Evolutionary conservation across 2,329 filamentous ascomycete genomes (phyloP).

Genomic region (Ilyonectria sp.): DNA sequence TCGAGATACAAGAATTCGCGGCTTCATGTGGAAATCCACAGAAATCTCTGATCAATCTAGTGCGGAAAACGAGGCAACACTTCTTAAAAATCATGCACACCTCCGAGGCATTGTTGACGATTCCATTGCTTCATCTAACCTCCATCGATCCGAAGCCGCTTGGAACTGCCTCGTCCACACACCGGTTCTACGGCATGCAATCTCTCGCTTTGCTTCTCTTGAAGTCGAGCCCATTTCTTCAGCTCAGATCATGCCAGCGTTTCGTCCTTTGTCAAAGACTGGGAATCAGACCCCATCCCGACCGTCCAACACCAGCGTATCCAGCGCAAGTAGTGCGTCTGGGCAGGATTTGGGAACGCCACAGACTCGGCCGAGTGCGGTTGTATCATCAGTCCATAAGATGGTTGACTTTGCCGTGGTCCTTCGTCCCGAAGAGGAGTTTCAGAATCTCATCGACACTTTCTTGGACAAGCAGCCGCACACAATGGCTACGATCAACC

Average conservation of each 20-base stretch:
- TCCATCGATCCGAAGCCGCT: conserved; percentile 19
- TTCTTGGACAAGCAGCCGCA: no score
- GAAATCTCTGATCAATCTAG: not conserved
- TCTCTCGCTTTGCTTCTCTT: conserved; percentile 8
- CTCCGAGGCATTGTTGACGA: conserved; percentile 21
- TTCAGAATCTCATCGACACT: not conserved
- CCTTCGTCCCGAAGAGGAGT: conserved; percentile 1
- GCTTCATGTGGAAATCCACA: conserved; percentile 8
- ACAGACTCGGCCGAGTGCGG: not conserved
- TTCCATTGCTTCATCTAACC: conserved; percentile 18
- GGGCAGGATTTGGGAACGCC: not conserved
- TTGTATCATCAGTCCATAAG: not conserved
- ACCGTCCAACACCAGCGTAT: not conserved
- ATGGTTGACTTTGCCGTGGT: not conserved
- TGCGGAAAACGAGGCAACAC: not conserved
- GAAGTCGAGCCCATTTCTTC: conserved; percentile 22
- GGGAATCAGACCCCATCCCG: no score
- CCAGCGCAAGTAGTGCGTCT: conserved; percentile 2
- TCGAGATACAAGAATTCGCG: conserved; percentile 3
- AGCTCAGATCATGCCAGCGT: conserved; percentile 9
- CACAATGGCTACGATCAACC: no score
- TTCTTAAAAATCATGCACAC: conserved; percentile 1
- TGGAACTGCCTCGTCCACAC: conserved; percentile 25
- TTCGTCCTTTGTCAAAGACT: not conserved
- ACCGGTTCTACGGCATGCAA: conserved; percentile 10